phyloP scores from a whole-genome alignment of 176 grass and related monocot species.

The Raddia distichophylla region DNA sequence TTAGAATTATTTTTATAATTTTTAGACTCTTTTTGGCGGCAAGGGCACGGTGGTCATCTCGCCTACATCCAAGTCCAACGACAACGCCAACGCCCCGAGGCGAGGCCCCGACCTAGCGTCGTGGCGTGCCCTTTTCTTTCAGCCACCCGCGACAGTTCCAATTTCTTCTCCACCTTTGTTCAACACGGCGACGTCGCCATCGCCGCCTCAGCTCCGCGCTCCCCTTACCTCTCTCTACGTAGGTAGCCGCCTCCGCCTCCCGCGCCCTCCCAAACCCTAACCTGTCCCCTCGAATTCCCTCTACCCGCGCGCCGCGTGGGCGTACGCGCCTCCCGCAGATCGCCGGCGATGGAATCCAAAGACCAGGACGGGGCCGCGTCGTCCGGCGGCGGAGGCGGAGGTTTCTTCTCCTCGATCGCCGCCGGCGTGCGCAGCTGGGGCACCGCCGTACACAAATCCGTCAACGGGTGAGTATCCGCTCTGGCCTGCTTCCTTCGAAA shows the following conservation, averaged over 20 bases:
- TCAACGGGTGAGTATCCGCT: slow-evolving; percentile 77
- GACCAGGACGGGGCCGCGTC: slow-evolving; percentile 54
- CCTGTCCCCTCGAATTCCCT: not conserved
- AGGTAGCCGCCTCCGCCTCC: not conserved
- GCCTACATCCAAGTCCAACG: slow-evolving; percentile 11
- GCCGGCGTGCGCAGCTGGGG: slow-evolving; percentile 63
- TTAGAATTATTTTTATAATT: no score
- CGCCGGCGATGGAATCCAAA: slow-evolving; percentile 77
- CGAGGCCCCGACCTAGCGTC: not conserved
- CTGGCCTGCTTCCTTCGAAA: not conserved
- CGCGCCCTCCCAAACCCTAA: slow-evolving; percentile 40
- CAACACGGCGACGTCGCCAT: slow-evolving; percentile 50
- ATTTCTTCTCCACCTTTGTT: slow-evolving; percentile 19
- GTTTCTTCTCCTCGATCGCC: slow-evolving; percentile 69
- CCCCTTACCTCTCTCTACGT: not conserved
- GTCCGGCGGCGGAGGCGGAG: slow-evolving; percentile 43
- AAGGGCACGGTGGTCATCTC: slow-evolving; percentile 41
- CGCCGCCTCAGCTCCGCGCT: slow-evolving; percentile 26
- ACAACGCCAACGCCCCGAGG: not conserved
- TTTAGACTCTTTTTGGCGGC: no score
- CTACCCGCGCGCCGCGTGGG: not conserved
- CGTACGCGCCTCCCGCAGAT: slow-evolving; percentile 29
- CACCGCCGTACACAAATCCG: slow-evolving; percentile 77
- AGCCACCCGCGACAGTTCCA: slow-evolving; percentile 39
- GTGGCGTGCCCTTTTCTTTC: slow-evolving; percentile 3